Conservation (phyloP, 169 alveolate species). For the Perkinsus olseni region DNA sequence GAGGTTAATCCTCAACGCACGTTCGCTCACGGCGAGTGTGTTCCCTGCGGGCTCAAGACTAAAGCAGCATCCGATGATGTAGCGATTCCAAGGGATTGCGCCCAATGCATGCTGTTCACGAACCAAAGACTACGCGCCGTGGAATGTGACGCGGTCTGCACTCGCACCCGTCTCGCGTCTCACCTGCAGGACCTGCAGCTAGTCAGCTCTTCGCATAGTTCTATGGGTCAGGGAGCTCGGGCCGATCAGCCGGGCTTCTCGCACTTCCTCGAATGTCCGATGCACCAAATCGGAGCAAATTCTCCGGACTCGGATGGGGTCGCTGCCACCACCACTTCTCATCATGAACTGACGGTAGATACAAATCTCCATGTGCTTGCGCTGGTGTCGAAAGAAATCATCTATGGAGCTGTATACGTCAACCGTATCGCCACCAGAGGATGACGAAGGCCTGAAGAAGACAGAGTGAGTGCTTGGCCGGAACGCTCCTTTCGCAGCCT, state of each 20-base stretch:
- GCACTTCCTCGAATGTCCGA: not conserved
- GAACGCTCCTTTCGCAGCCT: too few relatives aligned
- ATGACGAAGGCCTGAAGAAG: not conserved
- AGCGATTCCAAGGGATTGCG: too few relatives aligned
- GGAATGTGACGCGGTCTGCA: too few relatives aligned
- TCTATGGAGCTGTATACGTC: not conserved
- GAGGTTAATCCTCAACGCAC: too few relatives aligned
- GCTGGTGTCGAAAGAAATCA: not conserved
- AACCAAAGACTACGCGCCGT: too few relatives aligned
- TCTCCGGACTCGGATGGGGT: not conserved
- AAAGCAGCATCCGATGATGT: too few relatives aligned
- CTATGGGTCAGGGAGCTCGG: not conserved
- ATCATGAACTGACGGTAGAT: not conserved
- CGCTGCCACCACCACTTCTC: not conserved
- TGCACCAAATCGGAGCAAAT: not conserved
- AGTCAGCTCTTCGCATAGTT: not conserved
- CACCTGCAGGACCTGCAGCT: not conserved
- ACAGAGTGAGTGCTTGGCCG: not conserved
- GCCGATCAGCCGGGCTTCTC: not conserved
- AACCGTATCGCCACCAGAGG: not conserved
- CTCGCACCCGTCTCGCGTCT: too few relatives aligned
- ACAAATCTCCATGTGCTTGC: not conserved
- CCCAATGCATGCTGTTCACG: too few relatives aligned
- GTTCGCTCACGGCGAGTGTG: too few relatives aligned
- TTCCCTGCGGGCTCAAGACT: too few relatives aligned